Base-by-base conservation (phyloP, 2,329 filamentous ascomycete genomes). In the Tympanopsis confertula region DNA sequence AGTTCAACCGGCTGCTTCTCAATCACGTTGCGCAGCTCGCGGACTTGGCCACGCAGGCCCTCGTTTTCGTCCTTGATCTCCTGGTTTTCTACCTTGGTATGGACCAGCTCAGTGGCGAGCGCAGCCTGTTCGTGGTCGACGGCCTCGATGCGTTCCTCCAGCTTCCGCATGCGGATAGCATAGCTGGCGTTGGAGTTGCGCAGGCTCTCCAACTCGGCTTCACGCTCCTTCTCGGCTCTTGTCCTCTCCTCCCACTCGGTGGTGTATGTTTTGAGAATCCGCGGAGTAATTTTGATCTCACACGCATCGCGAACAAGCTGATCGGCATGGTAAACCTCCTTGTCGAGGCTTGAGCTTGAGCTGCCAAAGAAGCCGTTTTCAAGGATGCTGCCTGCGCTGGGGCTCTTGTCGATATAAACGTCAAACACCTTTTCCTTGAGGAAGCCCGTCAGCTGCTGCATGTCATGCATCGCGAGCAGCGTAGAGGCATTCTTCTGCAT, bases 321-420 rank as follows among this genome's bases (percentile, higher is more conserved):
- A 55, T 98, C 91, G 13, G 91, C 91, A 36, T 88, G 80, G 56
- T 98, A 98, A 5, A 98, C 77, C 54, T 95, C 91, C 59, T 94
- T 95, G 54, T 98, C 91, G 12, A 86, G 73, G 46, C 78, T 84
- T n/a, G 80, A 79, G 22, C 85, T 87, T 18, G 86, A 89, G 55
- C 82, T 89, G 42, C 91, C 91, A 52, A 98, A 98, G 68, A 98
- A 98, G 13, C 91, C 91, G 32, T 87, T 94, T 57, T 98, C 91
- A 1, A 96, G 74, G 35, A 98, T 82, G 13, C 87, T 94, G 37
- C 80, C 87, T n/a, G 87, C 81, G 3, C 87, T 94, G 0, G 91
- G 91, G 5, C 87, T 76, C 49, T 87, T 84, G 59, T 98, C 91
- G 44, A 98, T 95, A 58, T 98, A 98, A 28, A 87, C 87, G 52